These are phyloP conservation scores for Cicer cuneatum DNA, from an alignment of 306 rosid species.

Conservation along the genomic window DNA sequence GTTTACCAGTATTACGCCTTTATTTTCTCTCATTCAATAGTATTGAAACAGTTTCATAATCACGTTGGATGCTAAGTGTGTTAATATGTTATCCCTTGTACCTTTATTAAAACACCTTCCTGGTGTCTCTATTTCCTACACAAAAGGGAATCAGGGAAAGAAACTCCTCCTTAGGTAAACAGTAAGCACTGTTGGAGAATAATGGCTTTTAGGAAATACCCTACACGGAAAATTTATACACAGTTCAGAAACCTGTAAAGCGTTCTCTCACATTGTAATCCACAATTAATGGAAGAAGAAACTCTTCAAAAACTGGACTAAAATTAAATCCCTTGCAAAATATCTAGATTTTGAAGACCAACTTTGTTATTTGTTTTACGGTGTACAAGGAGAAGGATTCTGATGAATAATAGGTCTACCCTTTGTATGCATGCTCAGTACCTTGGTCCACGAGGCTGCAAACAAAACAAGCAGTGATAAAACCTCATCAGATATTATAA, in stretches of 20 bases:
- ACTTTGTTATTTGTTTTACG: conserved; percentile 4
- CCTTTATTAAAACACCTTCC: neutral
- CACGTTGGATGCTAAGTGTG: no score
- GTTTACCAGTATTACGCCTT: no score
- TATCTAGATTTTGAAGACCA: conserved; percentile 25
- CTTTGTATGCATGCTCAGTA: conserved; percentile 34
- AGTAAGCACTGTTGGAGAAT: neutral
- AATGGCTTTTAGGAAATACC: neutral
- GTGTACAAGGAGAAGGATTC: neutral
- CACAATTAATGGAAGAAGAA: conserved; percentile 35
- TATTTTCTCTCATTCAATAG: no score
- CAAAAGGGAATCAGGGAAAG: neutral
- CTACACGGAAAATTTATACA: conserved; percentile 33
- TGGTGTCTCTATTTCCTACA: neutral
- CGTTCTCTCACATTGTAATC: conserved; percentile 25
- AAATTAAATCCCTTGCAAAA: conserved; percentile 37
- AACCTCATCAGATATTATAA: conserved; percentile 37
- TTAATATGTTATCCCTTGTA: no score
- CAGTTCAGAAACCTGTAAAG: conserved; percentile 24
- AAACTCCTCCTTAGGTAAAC: neutral
- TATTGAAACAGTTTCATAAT: no score
- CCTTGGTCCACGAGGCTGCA: conserved; percentile 70
- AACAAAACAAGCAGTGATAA: conserved; percentile 38
- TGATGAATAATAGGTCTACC: conserved; percentile 11
- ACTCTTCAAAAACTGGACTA: conserved; percentile 32